Conservation (phyloP, 2,329 filamentous ascomycete species). For the Cercospora beticola region DNA sequence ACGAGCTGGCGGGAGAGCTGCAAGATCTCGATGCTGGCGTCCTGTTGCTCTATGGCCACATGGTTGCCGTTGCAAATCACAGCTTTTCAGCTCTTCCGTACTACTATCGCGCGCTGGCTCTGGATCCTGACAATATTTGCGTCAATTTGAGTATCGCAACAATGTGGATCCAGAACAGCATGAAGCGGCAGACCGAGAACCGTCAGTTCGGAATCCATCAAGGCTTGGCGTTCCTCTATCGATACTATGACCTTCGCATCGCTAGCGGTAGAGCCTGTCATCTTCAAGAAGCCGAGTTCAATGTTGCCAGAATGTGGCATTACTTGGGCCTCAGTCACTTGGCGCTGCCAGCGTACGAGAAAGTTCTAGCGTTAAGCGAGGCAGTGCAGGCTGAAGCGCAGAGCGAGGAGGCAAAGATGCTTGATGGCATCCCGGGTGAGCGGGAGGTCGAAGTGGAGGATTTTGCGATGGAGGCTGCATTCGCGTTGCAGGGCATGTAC, state of each 20-base stretch:
- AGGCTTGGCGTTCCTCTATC: slow-evolving; percentile 75
- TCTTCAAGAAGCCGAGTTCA: slow-evolving; percentile 77
- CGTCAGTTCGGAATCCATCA: slow-evolving; percentile 84
- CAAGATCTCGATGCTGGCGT: slow-evolving; percentile 69
- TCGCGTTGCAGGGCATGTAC: slow-evolving; percentile 69
- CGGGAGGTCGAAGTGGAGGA: slow-evolving; percentile 49
- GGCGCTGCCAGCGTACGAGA: slow-evolving; percentile 70
- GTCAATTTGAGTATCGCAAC: slow-evolving; percentile 79
- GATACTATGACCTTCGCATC: slow-evolving; percentile 65
- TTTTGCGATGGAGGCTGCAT: slow-evolving; percentile 69
- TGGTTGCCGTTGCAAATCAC: slow-evolving; percentile 74
- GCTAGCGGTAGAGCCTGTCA: slow-evolving; percentile 44
- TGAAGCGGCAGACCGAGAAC: slow-evolving; percentile 89
- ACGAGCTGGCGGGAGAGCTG: slow-evolving; percentile 21
- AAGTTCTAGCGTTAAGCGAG: slow-evolving; percentile 53
- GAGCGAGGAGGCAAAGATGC: slow-evolving; percentile 35
- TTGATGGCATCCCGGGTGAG: slow-evolving; percentile 36
- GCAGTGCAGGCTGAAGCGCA: slow-evolving; percentile 42
- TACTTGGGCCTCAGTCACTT: slow-evolving; percentile 70
- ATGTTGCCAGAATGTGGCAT: slow-evolving; percentile 74
- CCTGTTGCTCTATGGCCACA: slow-evolving; percentile 82
- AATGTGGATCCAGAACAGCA: slow-evolving; percentile 81
- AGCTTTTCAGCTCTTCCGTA: slow-evolving; percentile 86
- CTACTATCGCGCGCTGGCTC: slow-evolving; percentile 65
- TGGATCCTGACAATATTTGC: slow-evolving; percentile 74